Percentiles rank a stretch among this genome's conserved stretches.
These are phyloP conservation scores for Rhizopus delemar DNA, from an alignment of 371 early-diverging fungal species.

Conservation along the genomic window DNA sequence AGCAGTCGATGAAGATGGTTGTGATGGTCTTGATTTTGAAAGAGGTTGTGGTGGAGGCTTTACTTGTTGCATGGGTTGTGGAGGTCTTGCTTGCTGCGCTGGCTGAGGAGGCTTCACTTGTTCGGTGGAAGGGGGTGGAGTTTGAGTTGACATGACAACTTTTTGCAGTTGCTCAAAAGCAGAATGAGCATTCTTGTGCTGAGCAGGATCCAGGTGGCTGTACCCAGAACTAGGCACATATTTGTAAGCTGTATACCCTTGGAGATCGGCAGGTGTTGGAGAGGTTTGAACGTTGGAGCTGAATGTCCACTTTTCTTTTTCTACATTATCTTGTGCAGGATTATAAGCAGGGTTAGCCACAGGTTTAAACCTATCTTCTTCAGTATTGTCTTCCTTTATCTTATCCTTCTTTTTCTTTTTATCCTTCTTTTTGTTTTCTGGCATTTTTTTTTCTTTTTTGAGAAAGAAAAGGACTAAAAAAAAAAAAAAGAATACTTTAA, in stretches of 20 bases:
- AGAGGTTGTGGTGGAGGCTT: constrained; percentile 5
- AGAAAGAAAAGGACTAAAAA: not conserved
- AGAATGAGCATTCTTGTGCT: constrained; percentile 17
- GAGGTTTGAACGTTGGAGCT: constrained; percentile 9
- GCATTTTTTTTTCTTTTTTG: not conserved
- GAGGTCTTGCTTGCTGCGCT: not conserved
- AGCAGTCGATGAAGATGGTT: not conserved
- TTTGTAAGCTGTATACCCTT: constrained; percentile 23
- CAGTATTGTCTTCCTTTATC: not conserved
- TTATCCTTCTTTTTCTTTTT: constrained; percentile 13
- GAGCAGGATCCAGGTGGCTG: constrained; percentile 25
- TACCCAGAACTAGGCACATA: constrained; percentile 22
- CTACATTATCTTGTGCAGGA: constrained; percentile 2
- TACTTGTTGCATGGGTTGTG: not conserved
- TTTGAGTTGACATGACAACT: constrained; percentile 4
- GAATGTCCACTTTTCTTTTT: constrained; percentile 11
- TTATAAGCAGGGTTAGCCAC: constrained; percentile 23
- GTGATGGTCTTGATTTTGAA: constrained; percentile 9
- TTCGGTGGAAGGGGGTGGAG: not conserved
- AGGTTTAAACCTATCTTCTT: constrained; percentile 18
- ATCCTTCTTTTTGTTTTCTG: constrained; percentile 9
- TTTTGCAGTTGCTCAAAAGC: constrained; percentile 26
- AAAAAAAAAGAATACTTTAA: not conserved
- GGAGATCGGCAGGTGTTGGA: constrained; percentile 25
- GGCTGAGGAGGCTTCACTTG: not conserved